These are phyloP conservation scores for Phaeophleospora eucalypticola DNA, from an alignment of 2,329 filamentous ascomycete species.

Conservation along the genomic window DNA sequence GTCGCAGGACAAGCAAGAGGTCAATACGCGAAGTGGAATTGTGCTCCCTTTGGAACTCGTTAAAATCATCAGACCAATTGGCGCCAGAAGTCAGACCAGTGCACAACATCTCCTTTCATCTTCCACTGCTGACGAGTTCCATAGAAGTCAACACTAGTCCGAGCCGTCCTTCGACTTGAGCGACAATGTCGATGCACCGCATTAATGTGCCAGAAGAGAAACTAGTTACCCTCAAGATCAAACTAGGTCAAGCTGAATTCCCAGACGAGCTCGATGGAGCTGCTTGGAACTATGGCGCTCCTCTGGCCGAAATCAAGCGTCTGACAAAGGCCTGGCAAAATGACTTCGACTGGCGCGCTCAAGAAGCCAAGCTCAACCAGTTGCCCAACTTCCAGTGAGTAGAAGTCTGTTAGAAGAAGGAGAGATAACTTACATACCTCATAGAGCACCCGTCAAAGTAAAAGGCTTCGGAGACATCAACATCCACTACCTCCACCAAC, in stretches of 20 bases:
- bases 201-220: slow-evolving; percentile 51
- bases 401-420: no score
- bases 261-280: slow-evolving; percentile 40
- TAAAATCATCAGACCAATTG: no score
- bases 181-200: slow-evolving; percentile 43
- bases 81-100: no score
- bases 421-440: no score
- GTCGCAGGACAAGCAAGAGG: no score
- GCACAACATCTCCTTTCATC: no score
- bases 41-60: no score
- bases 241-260: slow-evolving; percentile 47
- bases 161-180: no score
- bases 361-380: slow-evolving; percentile 57
- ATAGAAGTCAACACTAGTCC: no score
- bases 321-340: slow-evolving; percentile 56
- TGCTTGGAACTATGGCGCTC: slow-evolving; percentile 56
- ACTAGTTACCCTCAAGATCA: slow-evolving; percentile 52
- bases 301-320: slow-evolving; percentile 57
- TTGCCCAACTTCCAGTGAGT: slow-evolving; percentile 53
- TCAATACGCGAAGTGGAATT: no score
- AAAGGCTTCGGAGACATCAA: slow-evolving; percentile 57
- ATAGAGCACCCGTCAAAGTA: slow-evolving; percentile 47
- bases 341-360: slow-evolving; percentile 57
- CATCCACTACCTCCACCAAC: slow-evolving; percentile 62
- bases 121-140: no score